Percentiles rank a stretch among this genome's conserved stretches.
Evolutionary conservation across 169 alveolate genomes (phyloP).

Genomic region (Prorocentrum cordatum): DNA sequence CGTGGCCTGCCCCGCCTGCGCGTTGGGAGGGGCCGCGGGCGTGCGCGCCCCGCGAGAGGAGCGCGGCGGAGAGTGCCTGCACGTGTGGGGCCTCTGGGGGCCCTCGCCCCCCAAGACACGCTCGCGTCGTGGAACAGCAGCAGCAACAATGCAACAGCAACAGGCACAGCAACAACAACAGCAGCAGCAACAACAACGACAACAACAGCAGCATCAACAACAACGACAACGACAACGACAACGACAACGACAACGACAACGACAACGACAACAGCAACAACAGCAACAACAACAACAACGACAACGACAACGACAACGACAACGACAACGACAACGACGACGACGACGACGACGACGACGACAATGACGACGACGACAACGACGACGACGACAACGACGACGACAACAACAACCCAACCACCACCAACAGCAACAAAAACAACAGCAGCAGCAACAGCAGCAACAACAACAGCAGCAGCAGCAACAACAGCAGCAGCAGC

Average conservation of each 20-base stretch:
- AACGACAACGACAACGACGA: not conserved
- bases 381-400: not conserved
- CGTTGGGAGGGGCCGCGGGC: no score
- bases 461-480: not conserved
- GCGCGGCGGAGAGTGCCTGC: no score
- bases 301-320: not conserved
- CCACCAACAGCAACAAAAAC: not conserved
- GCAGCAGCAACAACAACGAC: not conserved
- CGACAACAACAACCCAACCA: not conserved
- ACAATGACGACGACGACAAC: not conserved
- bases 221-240: not conserved
- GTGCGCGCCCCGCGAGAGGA: no score
- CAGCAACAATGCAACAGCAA: not conserved
- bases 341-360: not conserved
- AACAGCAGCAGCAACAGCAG: not conserved
- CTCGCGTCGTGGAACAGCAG: no score
- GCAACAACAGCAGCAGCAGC: not conserved
- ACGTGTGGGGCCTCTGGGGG: no score
- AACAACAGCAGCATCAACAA: not conserved
- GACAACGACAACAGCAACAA: not conserved
- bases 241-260: not conserved
- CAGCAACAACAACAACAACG: not conserved
- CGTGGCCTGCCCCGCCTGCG: no score
- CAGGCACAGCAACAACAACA: not conserved
- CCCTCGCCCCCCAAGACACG: no score